Evolutionary conservation across 495 filamentous ascomycete genomes (phyloP).

Genomic region (Aspergillus cavernicola): DNA sequence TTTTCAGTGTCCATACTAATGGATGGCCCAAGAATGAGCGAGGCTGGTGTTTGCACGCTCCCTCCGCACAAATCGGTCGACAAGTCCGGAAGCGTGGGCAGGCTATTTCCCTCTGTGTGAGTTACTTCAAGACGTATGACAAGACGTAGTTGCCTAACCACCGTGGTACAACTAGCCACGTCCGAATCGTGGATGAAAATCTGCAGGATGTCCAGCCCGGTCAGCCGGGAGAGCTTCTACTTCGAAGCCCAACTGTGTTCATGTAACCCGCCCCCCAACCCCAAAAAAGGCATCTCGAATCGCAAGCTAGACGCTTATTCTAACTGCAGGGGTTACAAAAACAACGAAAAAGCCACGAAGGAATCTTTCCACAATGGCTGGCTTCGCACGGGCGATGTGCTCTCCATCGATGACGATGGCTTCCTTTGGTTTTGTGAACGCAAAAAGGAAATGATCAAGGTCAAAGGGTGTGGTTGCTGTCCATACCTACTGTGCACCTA

Average conservation of each 20-base stretch:
- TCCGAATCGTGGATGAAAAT: background rate
- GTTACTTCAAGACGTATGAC: no score
- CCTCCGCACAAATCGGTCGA: no score
- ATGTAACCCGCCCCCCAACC: background rate
- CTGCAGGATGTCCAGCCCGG: background rate
- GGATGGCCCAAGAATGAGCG: no score
- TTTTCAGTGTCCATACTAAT: no score
- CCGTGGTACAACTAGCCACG: background rate
- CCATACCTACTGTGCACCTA: no score
- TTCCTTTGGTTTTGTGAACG: background rate
- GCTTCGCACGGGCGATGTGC: constrained; percentile 1
- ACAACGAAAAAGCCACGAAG: background rate
- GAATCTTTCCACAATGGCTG: constrained; percentile 3
- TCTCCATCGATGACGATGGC: background rate
- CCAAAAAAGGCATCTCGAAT: no score
- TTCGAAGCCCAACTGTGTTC: background rate
- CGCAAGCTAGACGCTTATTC: no score
- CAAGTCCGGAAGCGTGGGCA: background rate
- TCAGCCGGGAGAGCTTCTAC: background rate
- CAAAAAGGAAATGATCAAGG: constrained; percentile 1
- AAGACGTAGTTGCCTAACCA: background rate
- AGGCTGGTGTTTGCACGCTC: no score
- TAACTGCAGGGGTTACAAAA: constrained; percentile 2
- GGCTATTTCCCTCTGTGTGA: no score
- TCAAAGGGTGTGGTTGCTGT: background rate